Conservation (phyloP, 495 filamentous ascomycete species). For the Aspergillus asperescens region DNA sequence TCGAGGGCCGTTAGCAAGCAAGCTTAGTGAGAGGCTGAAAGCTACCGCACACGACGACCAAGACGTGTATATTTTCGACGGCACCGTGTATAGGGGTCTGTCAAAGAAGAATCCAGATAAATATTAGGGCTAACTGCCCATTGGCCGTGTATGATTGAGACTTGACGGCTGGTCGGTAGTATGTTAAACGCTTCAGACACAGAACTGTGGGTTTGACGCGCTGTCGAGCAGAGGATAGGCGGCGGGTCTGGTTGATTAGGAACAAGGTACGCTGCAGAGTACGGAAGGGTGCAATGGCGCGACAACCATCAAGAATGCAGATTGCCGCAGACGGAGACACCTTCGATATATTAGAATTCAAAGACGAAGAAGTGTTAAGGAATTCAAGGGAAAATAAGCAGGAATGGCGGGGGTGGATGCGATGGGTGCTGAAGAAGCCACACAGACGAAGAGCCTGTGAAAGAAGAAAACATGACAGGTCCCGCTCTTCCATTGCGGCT, state of each 20-base stretch:
- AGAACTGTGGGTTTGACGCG: neutral
- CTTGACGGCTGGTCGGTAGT: neutral
- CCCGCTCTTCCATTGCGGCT: constrained; percentile 8
- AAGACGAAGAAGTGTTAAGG: neutral
- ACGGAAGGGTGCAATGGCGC: neutral
- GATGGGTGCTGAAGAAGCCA: constrained; percentile 5
- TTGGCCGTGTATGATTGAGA: constrained; percentile 10
- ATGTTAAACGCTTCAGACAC: neutral
- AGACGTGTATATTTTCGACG: constrained; percentile 13
- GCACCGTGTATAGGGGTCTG: constrained; percentile 13
- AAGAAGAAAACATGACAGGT: constrained; percentile 18
- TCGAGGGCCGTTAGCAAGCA: neutral
- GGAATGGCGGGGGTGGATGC: constrained; percentile 5
- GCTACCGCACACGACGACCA: constrained; percentile 12
- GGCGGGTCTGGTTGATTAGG: constrained; percentile 3
- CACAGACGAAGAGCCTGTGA: constrained; percentile 10
- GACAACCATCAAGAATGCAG: neutral
- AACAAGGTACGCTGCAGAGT: constrained; percentile 4
- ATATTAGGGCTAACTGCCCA: constrained; percentile 9
- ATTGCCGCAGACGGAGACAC: neutral
- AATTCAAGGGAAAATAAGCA: constrained; percentile 4
- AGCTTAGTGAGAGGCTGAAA: constrained; percentile 13
- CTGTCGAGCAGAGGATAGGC: neutral
- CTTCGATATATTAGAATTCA: constrained; percentile 8
- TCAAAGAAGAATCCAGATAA: constrained; percentile 8